These are phyloP conservation scores for Talaromyces thailandensis DNA, from an alignment of 495 filamentous ascomycete species.

Conservation along the genomic window DNA sequence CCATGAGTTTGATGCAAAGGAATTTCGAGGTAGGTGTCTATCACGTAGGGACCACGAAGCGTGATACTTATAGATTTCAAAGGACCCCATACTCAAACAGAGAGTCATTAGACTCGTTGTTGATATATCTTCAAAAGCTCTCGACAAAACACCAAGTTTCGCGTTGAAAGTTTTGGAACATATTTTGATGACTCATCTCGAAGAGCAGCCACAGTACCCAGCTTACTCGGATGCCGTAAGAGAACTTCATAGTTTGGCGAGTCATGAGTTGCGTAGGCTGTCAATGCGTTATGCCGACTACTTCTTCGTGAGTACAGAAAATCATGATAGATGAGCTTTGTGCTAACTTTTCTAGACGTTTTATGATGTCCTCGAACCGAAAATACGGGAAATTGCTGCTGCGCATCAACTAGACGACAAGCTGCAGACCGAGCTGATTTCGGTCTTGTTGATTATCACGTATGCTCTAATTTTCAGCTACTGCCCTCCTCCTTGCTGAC, in stretches of 20 bases:
- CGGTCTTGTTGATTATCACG: constrained; percentile 81
- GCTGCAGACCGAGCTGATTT: constrained; percentile 60
- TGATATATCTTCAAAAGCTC: constrained; percentile 70
- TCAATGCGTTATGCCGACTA: constrained; percentile 87
- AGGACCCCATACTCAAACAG: constrained; percentile 83
- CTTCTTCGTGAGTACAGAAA: constrained; percentile 48
- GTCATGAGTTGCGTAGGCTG: constrained; percentile 78
- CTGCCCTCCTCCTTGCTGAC: not conserved
- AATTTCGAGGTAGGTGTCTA: constrained; percentile 54
- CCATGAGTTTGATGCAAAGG: constrained; percentile 59
- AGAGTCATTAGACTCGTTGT: constrained; percentile 76
- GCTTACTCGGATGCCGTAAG: constrained; percentile 86
- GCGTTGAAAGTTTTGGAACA: constrained; percentile 84
- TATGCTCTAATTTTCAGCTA: constrained; percentile 20
- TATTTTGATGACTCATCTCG: constrained; percentile 71
- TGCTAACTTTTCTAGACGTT: constrained; percentile 43
- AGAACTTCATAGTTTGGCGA: constrained; percentile 71
- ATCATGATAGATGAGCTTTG: not conserved
- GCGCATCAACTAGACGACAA: constrained; percentile 68
- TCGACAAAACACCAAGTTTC: constrained; percentile 68
- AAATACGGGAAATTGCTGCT: constrained; percentile 71
- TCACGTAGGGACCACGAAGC: not conserved
- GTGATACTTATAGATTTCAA: not conserved
- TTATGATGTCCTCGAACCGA: constrained; percentile 76
- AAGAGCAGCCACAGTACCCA: constrained; percentile 55